Base-by-base conservation (phyloP, 768 basidiomycete genomes). In the Pleurotus cornucopiae region DNA sequence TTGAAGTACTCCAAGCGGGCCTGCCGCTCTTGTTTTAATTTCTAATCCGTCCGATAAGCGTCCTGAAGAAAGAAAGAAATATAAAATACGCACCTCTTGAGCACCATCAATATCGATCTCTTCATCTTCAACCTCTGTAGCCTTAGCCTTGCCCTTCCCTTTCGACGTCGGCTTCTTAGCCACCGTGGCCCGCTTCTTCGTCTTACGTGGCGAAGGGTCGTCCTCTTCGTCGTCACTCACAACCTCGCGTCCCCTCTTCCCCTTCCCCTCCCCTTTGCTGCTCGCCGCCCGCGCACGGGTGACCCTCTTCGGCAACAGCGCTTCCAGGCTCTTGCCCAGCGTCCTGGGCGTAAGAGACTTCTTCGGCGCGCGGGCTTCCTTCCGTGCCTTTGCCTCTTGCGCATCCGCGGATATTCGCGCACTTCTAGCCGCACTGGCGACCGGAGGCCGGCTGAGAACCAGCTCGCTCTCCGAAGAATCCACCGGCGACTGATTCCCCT, bases 1-100 rank as follows among this genome's bases (percentile, higher is more conserved):
- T 68, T 71, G 61, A 76, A 76, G 54, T 76, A 76, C 23, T 75
- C 73, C 40, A 73, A n/a, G 12, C 73, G 73, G 1, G 64, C 74
- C 40, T 67, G 67, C 6, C 72, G 66, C 18, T 73, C 70, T 21
- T 62, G 55, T 1, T 65, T 65, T 48, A 64, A 66, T 46, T 46
- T 61, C 71, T 73, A 18, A 11, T 5, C 13, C 1, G 20, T n/a
- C 14, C 6, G 47, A 26, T 21, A 1, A 39, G 3, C 18, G 26
- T 13, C 14, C 34, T 14, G 6, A 9, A 51, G 49, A 30, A 21
- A 21, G 16, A 16, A 20, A 21, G 5, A 39, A 30, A 30, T 25
- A 9, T 49, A n/a, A 2, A 6, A 6, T n/a, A 13, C 56, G 18
- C 38, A 57, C 58, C 30, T 60, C 39, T 43, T 58, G 51, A 6